phyloP scores from a whole-genome alignment of 1,284 basidiomycete genomes.

The Cryptococcus hybrid region DNA sequence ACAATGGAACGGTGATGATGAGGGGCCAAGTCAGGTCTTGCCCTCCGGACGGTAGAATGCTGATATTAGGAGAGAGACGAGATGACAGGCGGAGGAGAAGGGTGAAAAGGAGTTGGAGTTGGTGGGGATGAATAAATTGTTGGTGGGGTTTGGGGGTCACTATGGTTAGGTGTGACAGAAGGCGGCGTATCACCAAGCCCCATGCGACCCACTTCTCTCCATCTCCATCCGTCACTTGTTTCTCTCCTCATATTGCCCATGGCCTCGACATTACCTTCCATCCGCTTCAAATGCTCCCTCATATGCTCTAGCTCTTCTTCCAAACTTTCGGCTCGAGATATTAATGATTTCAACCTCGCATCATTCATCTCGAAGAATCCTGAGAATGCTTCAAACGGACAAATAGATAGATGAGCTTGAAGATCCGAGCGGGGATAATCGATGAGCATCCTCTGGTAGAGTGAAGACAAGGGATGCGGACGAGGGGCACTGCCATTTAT shows the following conservation, averaged over 20 bases:
- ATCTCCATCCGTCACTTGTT: not conserved
- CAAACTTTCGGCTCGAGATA: slow-evolving; percentile 56
- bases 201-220: not conserved
- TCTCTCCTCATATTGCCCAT: not conserved
- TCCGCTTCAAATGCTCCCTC: slow-evolving; percentile 62
- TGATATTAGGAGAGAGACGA: not conserved
- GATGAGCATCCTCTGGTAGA: slow-evolving; percentile 59
- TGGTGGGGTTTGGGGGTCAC: not conserved
- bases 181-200: no score
- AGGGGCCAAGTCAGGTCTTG: slow-evolving; percentile 4
- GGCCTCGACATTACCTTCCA: slow-evolving; percentile 3
- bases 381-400: slow-evolving; percentile 63
- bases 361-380: slow-evolving; percentile 59
- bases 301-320: slow-evolving; percentile 60
- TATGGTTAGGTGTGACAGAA: no score
- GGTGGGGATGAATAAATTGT: not conserved
- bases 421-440: slow-evolving; percentile 54
- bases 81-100: not conserved
- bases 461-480: slow-evolving; percentile 56
- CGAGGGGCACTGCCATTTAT: slow-evolving; percentile 40
- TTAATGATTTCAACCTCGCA: slow-evolving; percentile 49
- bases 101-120: not conserved
- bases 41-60: not conserved
- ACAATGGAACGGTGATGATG: slow-evolving; percentile 8
- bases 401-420: slow-evolving; percentile 54